Conservation (phyloP, 1,284 basidiomycete genomes). For the Tilletia walkeri region DNA sequence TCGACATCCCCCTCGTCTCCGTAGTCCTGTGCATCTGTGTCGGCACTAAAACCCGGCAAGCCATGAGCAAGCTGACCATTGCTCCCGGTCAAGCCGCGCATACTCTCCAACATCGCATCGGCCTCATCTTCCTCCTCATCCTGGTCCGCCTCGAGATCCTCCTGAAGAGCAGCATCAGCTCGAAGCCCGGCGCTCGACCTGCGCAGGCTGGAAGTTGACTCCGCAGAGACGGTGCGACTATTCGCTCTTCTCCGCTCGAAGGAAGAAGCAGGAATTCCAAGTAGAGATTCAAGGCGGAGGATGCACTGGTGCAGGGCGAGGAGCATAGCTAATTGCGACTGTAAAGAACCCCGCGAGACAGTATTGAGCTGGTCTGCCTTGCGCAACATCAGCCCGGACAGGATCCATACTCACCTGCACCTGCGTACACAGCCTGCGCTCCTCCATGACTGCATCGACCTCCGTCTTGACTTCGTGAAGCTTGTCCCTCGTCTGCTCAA, state of each 20-base stretch:
- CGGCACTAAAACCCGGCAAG: neutral
- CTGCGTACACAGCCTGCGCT: conserved; percentile 12
- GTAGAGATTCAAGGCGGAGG: neutral
- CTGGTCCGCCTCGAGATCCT: neutral
- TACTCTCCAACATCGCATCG: neutral
- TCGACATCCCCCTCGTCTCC: neutral
- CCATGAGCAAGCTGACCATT: neutral
- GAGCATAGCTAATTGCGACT: neutral
- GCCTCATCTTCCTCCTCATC: conserved; percentile 8
- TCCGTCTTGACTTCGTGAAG: neutral
- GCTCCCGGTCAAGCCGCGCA: neutral
- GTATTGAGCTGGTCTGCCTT: neutral
- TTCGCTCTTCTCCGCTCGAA: neutral
- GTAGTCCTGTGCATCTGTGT: neutral
- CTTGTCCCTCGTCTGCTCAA: conserved; percentile 9
- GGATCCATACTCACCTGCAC: conserved; percentile 1
- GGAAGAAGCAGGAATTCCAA: neutral
- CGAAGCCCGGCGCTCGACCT: neutral
- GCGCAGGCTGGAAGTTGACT: neutral
- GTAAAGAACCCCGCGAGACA: neutral
- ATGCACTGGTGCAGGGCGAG: conserved; percentile 12
- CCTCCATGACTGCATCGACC: conserved; percentile 11
- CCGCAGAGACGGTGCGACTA: neutral
- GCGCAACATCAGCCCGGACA: too few relatives aligned
- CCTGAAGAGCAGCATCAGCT: neutral